Conservation (phyloP, 2,329 filamentous ascomycete species). For the Fusarium siculi region DNA sequence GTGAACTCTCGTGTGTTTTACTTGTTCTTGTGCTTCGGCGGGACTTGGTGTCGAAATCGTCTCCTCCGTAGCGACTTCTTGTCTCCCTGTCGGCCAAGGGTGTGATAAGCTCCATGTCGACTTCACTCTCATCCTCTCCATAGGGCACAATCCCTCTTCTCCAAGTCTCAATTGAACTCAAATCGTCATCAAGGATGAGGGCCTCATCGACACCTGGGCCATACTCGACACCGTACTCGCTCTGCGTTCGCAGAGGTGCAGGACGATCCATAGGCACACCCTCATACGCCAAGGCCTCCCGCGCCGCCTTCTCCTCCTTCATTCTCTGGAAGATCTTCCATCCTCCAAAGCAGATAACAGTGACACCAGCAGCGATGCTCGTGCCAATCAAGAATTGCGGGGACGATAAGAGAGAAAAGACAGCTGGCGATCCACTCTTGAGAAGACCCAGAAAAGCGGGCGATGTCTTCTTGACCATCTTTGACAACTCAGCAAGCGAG, state of each 20-base stretch:
- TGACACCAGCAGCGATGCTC: constrained; percentile 90
- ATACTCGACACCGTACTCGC: constrained; percentile 46
- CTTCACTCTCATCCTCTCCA: constrained; percentile 59
- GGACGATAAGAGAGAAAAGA: constrained; percentile 86
- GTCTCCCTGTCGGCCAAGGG: constrained; percentile 63
- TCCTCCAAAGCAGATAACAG: constrained; percentile 92
- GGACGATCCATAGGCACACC: constrained; percentile 39
- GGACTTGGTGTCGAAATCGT: constrained; percentile 55
- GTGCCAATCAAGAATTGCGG: constrained; percentile 96
- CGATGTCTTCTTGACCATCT: constrained; percentile 83
- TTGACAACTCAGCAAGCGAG: constrained; percentile 90
- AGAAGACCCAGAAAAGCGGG: constrained; percentile 80
- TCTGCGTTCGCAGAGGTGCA: constrained; percentile 43
- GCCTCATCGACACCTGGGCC: constrained; percentile 62
- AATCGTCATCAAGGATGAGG: constrained; percentile 66
- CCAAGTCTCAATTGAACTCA: constrained; percentile 69
- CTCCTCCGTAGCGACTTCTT: constrained; percentile 47
- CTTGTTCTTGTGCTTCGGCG: constrained; percentile 49
- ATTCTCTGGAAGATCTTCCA: constrained; percentile 98
- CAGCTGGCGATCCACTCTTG: constrained; percentile 83
- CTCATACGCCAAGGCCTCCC: constrained; percentile 46
- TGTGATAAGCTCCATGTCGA: constrained; percentile 67
- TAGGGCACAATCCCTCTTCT: constrained; percentile 64
- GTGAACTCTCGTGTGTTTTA: constrained; percentile 43
- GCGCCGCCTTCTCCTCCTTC: constrained; percentile 52